These are phyloP conservation scores for Hanseniaspora pseudoguilliermondii DNA, from an alignment of 805 yeast genomes.

Conservation along the genomic window DNA sequence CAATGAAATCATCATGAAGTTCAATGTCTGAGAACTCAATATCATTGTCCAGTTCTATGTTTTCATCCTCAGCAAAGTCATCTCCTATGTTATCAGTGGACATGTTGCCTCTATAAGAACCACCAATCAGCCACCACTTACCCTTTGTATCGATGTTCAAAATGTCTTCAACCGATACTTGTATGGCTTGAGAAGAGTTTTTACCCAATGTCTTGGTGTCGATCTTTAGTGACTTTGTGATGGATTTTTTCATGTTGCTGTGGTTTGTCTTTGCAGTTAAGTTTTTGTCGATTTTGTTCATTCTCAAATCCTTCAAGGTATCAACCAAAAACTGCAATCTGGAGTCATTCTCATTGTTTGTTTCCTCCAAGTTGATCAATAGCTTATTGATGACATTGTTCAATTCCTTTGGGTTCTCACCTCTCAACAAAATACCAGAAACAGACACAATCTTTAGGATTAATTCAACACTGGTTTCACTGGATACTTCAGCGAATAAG, in stretches of 20 bases:
- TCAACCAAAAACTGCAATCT: constrained; percentile 77
- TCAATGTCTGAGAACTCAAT: constrained; percentile 27
- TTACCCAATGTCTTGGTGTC: constrained; percentile 19
- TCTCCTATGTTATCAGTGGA: constrained; percentile 15
- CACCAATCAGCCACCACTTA: constrained; percentile 98
- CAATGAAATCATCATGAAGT: constrained; percentile 49
- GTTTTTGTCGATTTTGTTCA: constrained; percentile 53
- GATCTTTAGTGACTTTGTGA: constrained; percentile 37
- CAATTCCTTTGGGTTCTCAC: constrained; percentile 79
- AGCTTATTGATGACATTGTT: constrained; percentile 52
- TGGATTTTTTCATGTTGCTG: constrained; percentile 35
- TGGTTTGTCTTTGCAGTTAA: constrained; percentile 25
- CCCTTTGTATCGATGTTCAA: constrained; percentile 66
- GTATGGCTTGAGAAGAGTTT: constrained; percentile 50
- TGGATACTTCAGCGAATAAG: constrained; percentile 38
- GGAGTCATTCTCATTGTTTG: constrained; percentile 40
- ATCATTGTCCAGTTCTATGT: constrained; percentile 12
- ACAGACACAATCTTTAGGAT: constrained; percentile 58
- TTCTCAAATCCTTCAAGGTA: constrained; percentile 71
- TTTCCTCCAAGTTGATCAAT: constrained; percentile 19
- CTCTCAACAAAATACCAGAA: constrained; percentile 72
- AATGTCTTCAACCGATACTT: constrained; percentile 74
- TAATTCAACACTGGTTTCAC: constrained; percentile 65
- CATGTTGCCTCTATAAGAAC: constrained; percentile 79
- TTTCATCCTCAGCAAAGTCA: constrained; percentile 17